Conservation (phyloP, 2,329 filamentous ascomycete genomes). For the Elsinoe necatrix region DNA sequence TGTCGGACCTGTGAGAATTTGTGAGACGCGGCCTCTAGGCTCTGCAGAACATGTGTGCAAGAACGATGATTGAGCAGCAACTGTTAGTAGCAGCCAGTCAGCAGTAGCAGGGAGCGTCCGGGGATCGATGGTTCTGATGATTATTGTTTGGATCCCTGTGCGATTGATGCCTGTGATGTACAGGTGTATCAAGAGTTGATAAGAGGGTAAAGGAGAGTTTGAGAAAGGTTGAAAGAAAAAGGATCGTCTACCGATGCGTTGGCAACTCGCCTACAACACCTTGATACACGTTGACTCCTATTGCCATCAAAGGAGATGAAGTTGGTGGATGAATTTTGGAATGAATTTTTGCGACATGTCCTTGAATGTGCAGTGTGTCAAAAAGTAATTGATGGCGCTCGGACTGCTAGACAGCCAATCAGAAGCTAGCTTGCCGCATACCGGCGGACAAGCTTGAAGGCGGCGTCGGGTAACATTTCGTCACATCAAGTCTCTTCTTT, state of each 20-base stretch:
- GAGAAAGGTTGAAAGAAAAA: not conserved
- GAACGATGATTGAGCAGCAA: not conserved
- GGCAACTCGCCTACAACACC: slow-evolving; percentile 1
- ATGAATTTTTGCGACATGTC: not conserved
- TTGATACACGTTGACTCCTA: not conserved
- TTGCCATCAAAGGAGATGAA: not conserved
- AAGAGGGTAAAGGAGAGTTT: not conserved
- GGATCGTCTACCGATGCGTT: slow-evolving; percentile 4
- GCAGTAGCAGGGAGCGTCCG: not conserved
- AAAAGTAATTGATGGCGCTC: slow-evolving; percentile 2
- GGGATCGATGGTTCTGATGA: not conserved
- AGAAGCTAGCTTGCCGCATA: slow-evolving; percentile 1
- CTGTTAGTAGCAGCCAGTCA: slow-evolving; percentile 4
- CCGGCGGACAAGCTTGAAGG: not conserved
- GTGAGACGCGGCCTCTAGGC: slow-evolving; percentile 23
- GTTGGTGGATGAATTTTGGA: not conserved
- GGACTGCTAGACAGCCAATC: not conserved
- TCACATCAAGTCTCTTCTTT: not conserved
- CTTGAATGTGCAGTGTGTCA: not conserved
- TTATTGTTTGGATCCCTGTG: not conserved
- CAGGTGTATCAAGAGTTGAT: not conserved
- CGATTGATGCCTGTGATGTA: not conserved
- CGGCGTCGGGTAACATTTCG: not conserved
- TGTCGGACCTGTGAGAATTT: slow-evolving; percentile 16
- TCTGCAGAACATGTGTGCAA: slow-evolving; percentile 23